These are phyloP conservation scores for Cenchrus americanus DNA, from an alignment of 176 grass and related monocot species.

Conservation along the genomic window DNA sequence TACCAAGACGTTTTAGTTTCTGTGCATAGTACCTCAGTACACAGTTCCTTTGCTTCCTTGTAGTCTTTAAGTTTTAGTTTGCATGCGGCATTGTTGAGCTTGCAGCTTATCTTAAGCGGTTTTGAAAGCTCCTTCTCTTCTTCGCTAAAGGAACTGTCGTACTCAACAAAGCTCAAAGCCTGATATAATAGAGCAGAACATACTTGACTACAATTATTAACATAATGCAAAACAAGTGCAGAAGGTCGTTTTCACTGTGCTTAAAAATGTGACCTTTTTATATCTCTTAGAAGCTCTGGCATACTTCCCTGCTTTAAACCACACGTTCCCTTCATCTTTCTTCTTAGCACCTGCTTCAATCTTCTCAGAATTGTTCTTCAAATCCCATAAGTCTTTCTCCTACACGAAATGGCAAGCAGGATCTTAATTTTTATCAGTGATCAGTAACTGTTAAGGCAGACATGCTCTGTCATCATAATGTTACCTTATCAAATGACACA, in stretches of 20 bases:
- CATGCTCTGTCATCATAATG: neutral
- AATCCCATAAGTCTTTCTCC: slow-evolving; percentile 87
- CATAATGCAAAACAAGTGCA: slow-evolving; percentile 7
- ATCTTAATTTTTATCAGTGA: neutral
- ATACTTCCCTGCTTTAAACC: slow-evolving; percentile 79
- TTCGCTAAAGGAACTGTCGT: slow-evolving; percentile 74
- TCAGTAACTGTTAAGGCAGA: neutral
- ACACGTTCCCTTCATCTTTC: slow-evolving; percentile 86
- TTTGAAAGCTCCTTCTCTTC: slow-evolving; percentile 74
- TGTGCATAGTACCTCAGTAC: slow-evolving; percentile 53
- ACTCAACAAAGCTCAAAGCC: slow-evolving; percentile 71
- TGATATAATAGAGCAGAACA: slow-evolving; percentile 23
- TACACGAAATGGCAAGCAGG: slow-evolving; percentile 5
- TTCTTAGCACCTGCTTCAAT: slow-evolving; percentile 79
- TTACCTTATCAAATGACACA: slow-evolving; percentile 81
- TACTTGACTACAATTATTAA: neutral
- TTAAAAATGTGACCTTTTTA: slow-evolving; percentile 53
- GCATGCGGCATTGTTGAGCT: slow-evolving; percentile 87
- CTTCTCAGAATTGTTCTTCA: slow-evolving; percentile 73
- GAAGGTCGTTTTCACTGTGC: neutral
- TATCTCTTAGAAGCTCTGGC: slow-evolving; percentile 83
- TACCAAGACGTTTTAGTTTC: neutral
- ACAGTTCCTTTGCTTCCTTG: slow-evolving; percentile 79
- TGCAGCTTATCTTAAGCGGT: slow-evolving; percentile 74
- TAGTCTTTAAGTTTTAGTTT: slow-evolving; percentile 81